Conservation (phyloP, 1,284 basidiomycete species). For the Papiliotrema fonsecae region DNA sequence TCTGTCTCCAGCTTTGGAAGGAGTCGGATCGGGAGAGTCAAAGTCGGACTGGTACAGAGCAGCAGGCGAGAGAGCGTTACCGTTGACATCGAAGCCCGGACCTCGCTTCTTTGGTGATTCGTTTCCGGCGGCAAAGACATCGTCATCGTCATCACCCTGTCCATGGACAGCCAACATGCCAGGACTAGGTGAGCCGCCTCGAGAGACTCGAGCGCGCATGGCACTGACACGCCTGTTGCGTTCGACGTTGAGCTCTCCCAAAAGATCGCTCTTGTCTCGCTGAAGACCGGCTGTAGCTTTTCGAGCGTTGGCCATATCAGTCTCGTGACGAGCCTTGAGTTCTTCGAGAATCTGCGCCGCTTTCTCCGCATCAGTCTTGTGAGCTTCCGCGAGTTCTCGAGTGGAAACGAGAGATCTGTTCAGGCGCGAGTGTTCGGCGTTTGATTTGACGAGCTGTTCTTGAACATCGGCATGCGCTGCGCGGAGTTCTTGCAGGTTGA, state of each 20-base stretch:
- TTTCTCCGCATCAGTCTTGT: slow-evolving; percentile 81
- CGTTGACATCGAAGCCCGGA: slow-evolving; percentile 57
- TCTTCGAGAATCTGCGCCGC: slow-evolving; percentile 63
- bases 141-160: slow-evolving; percentile 59
- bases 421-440: slow-evolving; percentile 76
- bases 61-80: slow-evolving; percentile 49
- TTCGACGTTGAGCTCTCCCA: slow-evolving; percentile 69
- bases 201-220: slow-evolving; percentile 28
- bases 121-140: slow-evolving; percentile 59
- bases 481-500: slow-evolving; percentile 80
- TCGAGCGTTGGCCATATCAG: slow-evolving; percentile 82
- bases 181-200: slow-evolving; percentile 48
- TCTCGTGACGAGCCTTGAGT: slow-evolving; percentile 81
- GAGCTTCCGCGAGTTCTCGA: slow-evolving; percentile 72
- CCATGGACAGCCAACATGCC: slow-evolving; percentile 52
- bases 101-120: slow-evolving; percentile 59
- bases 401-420: slow-evolving; percentile 67
- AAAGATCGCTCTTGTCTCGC: slow-evolving; percentile 87
- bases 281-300: slow-evolving; percentile 80
- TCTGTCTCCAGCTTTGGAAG: slow-evolving; percentile 56
- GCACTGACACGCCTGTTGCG: slow-evolving; percentile 50
- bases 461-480: slow-evolving; percentile 66
- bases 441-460: slow-evolving; percentile 62
- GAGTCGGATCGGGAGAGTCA: slow-evolving; percentile 64
- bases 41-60: slow-evolving; percentile 46